Evolutionary conservation across 1,139 yeast species (phyloP).

Genomic region (Candida glucosophila): DNA sequence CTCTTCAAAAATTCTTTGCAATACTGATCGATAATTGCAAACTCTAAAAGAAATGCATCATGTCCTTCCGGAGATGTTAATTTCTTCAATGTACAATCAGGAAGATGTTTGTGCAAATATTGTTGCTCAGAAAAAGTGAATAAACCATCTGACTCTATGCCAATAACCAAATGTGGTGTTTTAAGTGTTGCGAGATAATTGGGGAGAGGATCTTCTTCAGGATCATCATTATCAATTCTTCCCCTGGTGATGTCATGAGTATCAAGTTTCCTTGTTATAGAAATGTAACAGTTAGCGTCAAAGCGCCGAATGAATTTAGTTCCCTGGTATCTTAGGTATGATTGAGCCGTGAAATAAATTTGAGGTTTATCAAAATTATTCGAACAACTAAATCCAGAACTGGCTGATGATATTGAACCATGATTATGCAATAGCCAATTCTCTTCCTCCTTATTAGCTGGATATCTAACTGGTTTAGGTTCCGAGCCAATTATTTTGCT

Average conservation of each 20-base stretch:
- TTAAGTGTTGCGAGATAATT: slow-evolving; percentile 40
- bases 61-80: slow-evolving; percentile 96
- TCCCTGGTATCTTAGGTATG: slow-evolving; percentile 89
- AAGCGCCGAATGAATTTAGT: slow-evolving; percentile 80
- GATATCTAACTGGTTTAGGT: slow-evolving; percentile 19
- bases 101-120: slow-evolving; percentile 66
- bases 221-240: slow-evolving; percentile 31
- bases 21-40: slow-evolving; percentile 67
- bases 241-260: slow-evolving; percentile 91
- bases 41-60: slow-evolving; percentile 90
- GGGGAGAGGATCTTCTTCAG: slow-evolving; percentile 35
- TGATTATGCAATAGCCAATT: slow-evolving; percentile 38
- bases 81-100: slow-evolving; percentile 57
- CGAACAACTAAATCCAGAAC: slow-evolving; percentile 6
- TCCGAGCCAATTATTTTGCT: slow-evolving; percentile 7
- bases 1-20: slow-evolving; percentile 56
- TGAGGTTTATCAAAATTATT: slow-evolving; percentile 43
- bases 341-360: slow-evolving; percentile 90
- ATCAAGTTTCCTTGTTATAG: slow-evolving; percentile 87
- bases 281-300: slow-evolving; percentile 93
- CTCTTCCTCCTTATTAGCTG: slow-evolving; percentile 37
- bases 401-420: slow-evolving; percentile 20
- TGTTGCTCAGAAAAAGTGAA: slow-evolving; percentile 91
- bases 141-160: slow-evolving; percentile 85
- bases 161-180: slow-evolving; percentile 78